Conservation (phyloP, 2,329 filamentous ascomycete genomes). For the Ophiosphaerella herpotricha region DNA sequence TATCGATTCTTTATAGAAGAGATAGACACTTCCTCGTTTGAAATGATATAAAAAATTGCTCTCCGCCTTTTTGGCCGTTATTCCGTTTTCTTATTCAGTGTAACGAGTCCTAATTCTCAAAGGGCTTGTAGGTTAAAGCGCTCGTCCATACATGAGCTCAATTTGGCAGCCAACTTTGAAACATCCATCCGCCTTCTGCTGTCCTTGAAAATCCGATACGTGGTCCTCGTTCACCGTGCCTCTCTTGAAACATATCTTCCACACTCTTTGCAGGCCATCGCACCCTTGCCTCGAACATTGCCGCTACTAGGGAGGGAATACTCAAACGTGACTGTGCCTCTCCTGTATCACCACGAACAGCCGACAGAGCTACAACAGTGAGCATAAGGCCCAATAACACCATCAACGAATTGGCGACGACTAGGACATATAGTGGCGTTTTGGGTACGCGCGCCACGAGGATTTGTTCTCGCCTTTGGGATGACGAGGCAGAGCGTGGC, state of each 20-base stretch:
- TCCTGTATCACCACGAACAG: conserved; percentile 2
- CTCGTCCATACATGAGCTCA: neutral
- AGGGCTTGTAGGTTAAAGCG: no score
- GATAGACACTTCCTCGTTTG: no score
- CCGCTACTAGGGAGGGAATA: conserved; percentile 1
- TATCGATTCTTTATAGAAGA: no score
- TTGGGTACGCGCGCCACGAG: conserved; percentile 3
- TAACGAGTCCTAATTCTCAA: no score
- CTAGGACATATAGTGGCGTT: neutral
- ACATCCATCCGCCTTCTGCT: neutral
- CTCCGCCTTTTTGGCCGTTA: no score
- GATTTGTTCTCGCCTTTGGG: neutral
- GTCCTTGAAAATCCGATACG: neutral
- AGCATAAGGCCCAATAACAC: conserved; percentile 1
- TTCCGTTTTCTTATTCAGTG: no score
- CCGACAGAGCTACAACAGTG: neutral
- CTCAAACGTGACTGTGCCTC: conserved; percentile 3
- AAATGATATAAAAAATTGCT: no score
- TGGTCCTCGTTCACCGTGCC: neutral
- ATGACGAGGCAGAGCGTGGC: neutral
- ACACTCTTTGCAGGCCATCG: neutral
- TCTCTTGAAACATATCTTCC: conserved; percentile 3
- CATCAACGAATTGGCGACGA: neutral
- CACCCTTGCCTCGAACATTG: conserved; percentile 1
- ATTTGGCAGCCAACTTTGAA: neutral